phyloP scores from a whole-genome alignment of 1,284 basidiomycete species.

The Somion occarium region DNA sequence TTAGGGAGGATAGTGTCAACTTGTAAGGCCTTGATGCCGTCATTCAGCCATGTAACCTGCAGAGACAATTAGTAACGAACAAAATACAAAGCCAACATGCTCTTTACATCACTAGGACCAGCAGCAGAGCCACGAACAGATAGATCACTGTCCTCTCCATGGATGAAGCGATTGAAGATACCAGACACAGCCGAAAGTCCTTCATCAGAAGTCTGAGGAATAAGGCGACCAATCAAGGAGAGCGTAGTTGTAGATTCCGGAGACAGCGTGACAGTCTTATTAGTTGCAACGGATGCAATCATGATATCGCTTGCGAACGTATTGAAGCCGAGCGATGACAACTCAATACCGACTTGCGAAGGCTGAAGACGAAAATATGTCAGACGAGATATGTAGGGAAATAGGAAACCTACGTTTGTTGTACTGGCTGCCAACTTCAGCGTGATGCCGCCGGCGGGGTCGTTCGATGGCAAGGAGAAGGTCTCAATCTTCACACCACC shows the following conservation, averaged over 20 bases:
- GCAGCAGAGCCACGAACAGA: constrained; percentile 61
- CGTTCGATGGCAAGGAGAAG: constrained; percentile 72
- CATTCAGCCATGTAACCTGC: constrained; percentile 63
- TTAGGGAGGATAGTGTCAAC: constrained; percentile 64
- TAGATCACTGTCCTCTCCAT: constrained; percentile 60
- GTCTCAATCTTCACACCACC: constrained; percentile 60
- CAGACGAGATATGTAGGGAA: too few species aligned
- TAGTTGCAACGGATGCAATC: constrained; percentile 57
- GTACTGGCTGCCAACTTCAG: constrained; percentile 61
- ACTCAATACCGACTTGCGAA: constrained; percentile 71
- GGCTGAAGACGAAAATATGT: constrained; percentile 47
- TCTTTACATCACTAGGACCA: constrained; percentile 45
- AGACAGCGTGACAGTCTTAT: constrained; percentile 46
- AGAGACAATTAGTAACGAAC: neutral
- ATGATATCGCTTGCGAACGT: constrained; percentile 49
- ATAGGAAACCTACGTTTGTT: constrained; percentile 52
- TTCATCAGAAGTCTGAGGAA: constrained; percentile 50
- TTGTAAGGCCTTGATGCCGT: constrained; percentile 65
- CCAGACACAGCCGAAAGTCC: constrained; percentile 60
- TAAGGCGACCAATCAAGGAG: constrained; percentile 58
- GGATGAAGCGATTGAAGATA: constrained; percentile 74
- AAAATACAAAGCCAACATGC: neutral
- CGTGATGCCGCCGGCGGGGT: constrained; percentile 72
- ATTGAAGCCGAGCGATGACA: constrained; percentile 60
- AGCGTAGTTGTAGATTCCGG: constrained; percentile 53